These are phyloP conservation scores for Marasmius fiardii DNA, from an alignment of 1,284 basidiomycete species.

Conservation along the genomic window DNA sequence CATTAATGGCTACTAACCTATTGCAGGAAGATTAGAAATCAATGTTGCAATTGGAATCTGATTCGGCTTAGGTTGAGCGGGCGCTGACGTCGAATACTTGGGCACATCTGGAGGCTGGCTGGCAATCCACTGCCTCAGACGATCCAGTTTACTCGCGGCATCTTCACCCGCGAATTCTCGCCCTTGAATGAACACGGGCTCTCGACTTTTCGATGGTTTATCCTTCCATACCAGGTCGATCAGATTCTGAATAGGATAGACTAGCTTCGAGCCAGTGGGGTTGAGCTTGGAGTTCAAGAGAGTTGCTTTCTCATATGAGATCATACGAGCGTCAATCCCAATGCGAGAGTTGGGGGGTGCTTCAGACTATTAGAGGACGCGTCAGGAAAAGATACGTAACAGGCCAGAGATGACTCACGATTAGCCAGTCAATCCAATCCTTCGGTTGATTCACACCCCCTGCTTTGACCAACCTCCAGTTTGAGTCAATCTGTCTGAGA, in stretches of 20 bases:
- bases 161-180: conserved; percentile 72
- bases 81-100: conserved; percentile 50
- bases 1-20: conserved; percentile 42
- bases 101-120: conserved; percentile 57
- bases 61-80: conserved; percentile 45
- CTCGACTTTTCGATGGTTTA: conserved; percentile 65
- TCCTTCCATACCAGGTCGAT: conserved; percentile 84
- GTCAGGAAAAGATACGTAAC: conserved; percentile 3
- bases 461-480: conserved; percentile 76
- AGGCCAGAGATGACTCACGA: conserved; percentile 36
- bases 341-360: conserved; percentile 36
- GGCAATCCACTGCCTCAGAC: conserved; percentile 61
- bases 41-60: conserved; percentile 67
- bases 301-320: conserved; percentile 72
- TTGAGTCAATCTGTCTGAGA: conserved; percentile 66
- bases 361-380: conserved; percentile 10
- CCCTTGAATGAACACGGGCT: conserved; percentile 74
- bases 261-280: conserved; percentile 53
- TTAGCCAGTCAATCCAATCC: conserved; percentile 80
- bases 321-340: conserved; percentile 87
- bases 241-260: conserved; percentile 77
- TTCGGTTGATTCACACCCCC: conserved; percentile 57
- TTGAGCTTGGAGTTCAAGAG: conserved; percentile 55
- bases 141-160: conserved; percentile 53
- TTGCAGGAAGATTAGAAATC: conserved; percentile 56